phyloP scores from a whole-genome alignment of 345 rosid species.

The Eucalyptus tenuipes region DNA sequence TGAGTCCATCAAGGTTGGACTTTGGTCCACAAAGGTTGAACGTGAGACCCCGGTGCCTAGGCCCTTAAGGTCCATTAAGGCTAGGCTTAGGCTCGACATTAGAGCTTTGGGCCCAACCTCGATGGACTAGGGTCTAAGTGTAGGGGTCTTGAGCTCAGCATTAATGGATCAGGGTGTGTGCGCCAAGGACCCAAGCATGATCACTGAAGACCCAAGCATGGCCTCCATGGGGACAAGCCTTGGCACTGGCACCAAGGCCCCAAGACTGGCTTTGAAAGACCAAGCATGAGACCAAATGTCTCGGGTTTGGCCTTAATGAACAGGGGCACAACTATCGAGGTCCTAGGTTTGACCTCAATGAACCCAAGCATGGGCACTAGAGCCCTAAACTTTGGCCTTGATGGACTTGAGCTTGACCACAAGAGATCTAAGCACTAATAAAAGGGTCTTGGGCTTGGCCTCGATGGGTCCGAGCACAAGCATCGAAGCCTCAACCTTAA shows the following conservation, averaged over 20 bases:
- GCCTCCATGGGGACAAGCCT: too few relatives aligned
- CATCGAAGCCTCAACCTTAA: fast-evolving
- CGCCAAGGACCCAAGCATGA: neutral
- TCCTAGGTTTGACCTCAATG: neutral
- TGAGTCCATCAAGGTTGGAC: neutral
- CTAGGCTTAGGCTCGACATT: fast-evolving
- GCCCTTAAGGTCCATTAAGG: too few relatives aligned
- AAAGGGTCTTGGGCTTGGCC: neutral
- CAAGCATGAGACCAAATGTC: fast-evolving
- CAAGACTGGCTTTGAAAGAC: neutral
- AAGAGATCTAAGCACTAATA: neutral
- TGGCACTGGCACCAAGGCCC: neutral
- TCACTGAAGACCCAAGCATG: too few relatives aligned
- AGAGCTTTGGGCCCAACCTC: fast-evolving
- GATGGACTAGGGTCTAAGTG: neutral
- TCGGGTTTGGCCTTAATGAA: neutral
- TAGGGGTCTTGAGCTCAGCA: fast-evolving
- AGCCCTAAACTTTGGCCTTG: neutral
- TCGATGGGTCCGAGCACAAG: fast-evolving
- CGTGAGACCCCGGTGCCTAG: fast-evolving
- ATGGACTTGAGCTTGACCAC: too few relatives aligned
- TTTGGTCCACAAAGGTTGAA: neutral
- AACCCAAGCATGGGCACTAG: fast-evolving
- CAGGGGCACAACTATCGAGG: fast-evolving
- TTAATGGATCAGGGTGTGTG: fast-evolving